These are phyloP conservation scores for Amaranthus hypochondriacus DNA, from an alignment of 148 eudicot species.

Conservation along the genomic window DNA sequence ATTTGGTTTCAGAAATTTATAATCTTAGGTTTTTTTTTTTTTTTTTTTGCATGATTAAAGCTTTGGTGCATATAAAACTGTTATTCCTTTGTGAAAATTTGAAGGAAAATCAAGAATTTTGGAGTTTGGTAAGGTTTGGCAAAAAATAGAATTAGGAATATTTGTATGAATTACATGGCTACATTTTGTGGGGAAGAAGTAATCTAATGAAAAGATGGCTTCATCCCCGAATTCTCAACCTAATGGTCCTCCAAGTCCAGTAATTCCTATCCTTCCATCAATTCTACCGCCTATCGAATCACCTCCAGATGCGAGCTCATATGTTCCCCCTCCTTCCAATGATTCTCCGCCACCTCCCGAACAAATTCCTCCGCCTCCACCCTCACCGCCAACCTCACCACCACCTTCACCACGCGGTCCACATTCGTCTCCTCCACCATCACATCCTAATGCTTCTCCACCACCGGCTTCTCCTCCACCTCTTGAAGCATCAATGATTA, in stretches of 20 bases:
- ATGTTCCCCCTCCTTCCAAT: constrained; percentile 27
- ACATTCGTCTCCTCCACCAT: background rate
- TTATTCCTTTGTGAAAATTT: constrained; percentile 5
- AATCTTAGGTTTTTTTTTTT: background rate
- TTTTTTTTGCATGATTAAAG: constrained; percentile 1
- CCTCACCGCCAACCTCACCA: constrained; percentile 12
- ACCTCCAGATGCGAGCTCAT: constrained; percentile 10
- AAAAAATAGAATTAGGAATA: background rate
- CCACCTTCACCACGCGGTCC: constrained; percentile 23
- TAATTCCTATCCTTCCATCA: constrained; percentile 15
- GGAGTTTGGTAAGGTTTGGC: constrained; percentile 13
- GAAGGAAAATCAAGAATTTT: background rate
- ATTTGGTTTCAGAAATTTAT: constrained; percentile 15
- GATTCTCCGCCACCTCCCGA: constrained; percentile 22
- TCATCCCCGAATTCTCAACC: constrained; percentile 46
- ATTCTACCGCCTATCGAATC: background rate
- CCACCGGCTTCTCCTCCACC: constrained; percentile 19
- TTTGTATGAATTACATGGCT: constrained; percentile 27
- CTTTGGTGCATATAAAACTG: background rate
- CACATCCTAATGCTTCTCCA: constrained; percentile 12
- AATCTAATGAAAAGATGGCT: constrained; percentile 41
- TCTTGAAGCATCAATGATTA: constrained; percentile 11
- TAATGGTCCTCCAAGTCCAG: constrained; percentile 23
- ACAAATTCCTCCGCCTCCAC: constrained; percentile 1
- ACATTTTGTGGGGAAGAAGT: constrained; percentile 24